phyloP scores from a whole-genome alignment of 768 basidiomycete species.

The Boletus barrowsii region DNA sequence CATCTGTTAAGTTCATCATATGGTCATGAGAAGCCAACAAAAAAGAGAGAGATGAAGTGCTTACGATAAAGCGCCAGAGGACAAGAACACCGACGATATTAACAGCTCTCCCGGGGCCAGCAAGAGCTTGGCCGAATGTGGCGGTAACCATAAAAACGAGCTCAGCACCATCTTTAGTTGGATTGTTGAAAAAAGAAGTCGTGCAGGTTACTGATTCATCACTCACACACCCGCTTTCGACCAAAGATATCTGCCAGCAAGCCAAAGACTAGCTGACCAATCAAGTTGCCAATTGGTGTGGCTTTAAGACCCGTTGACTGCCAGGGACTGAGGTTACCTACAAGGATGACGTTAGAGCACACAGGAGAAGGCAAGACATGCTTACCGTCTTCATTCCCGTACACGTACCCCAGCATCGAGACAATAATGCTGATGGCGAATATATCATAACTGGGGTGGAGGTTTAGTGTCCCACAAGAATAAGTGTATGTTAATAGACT shows the following conservation, averaged over 20 bases:
- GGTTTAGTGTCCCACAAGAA: background rate
- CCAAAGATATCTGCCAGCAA: conserved; percentile 74
- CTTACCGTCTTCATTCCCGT: conserved; percentile 38
- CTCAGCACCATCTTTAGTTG: conserved; percentile 41
- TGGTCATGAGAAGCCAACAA: background rate
- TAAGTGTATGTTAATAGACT: conserved; percentile 19
- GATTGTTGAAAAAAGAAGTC: background rate
- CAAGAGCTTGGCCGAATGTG: conserved; percentile 76
- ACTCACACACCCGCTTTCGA: conserved; percentile 75
- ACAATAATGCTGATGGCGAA: conserved; percentile 87
- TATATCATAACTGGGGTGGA: conserved; percentile 55
- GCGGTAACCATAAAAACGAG: conserved; percentile 76
- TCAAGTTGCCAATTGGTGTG: conserved; percentile 65
- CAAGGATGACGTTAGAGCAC: background rate
- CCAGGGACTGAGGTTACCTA: conserved; percentile 41
- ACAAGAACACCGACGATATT: conserved; percentile 68
- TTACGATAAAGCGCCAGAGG: conserved; percentile 76
- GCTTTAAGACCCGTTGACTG: conserved; percentile 79
- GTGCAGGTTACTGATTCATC: background rate
- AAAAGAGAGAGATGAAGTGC: conserved; percentile 5
- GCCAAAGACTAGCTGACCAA: conserved; percentile 75
- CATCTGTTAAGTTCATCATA: conserved; percentile 38
- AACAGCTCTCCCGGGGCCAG: conserved; percentile 59
- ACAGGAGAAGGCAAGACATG: background rate
- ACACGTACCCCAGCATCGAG: conserved; percentile 82